A percentile compares a stretch with the other conserved stretches of the same genome.
Evolutionary conservation across 2,329 filamentous ascomycete genomes (phyloP).

Genomic region (Aspergillus arachidicola): DNA sequence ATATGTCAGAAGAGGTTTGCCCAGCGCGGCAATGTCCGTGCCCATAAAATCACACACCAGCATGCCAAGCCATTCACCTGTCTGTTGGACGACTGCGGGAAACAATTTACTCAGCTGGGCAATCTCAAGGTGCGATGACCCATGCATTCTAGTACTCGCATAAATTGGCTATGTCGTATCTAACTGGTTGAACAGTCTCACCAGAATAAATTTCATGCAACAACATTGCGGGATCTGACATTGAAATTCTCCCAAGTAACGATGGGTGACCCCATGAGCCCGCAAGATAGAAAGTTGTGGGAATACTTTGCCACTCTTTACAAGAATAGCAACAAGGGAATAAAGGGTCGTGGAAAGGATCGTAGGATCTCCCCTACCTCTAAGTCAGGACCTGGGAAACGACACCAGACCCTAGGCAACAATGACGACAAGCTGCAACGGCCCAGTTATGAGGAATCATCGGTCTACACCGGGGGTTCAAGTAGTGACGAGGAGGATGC

Average conservation of each 20-base stretch:
- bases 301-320: constrained; percentile 86
- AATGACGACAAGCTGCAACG: constrained; percentile 31
- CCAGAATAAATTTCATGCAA: constrained; percentile 88
- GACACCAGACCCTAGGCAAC: constrained; percentile 24
- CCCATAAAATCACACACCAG: constrained; percentile 80
- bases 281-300: constrained; percentile 75
- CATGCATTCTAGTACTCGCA: constrained; percentile 1
- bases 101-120: constrained; percentile 85
- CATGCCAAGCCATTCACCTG: constrained; percentile 79
- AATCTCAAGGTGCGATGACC: constrained; percentile 75
- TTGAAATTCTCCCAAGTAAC: constrained; percentile 67
- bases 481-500: constrained; percentile 38
- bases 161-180: not conserved
- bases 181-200: constrained; percentile 63
- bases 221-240: constrained; percentile 71
- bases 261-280: constrained; percentile 64
- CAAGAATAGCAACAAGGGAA: constrained; percentile 98
- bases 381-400: constrained; percentile 24
- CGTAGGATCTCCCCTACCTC: constrained; percentile 49
- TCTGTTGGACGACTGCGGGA: constrained; percentile 78
- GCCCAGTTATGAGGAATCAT: constrained; percentile 32
- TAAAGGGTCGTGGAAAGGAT: constrained; percentile 92
- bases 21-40: constrained; percentile 81
- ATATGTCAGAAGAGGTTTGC: constrained; percentile 81
- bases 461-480: constrained; percentile 33